Base-by-base conservation (phyloP, 2,329 filamentous ascomycete genomes). In the Botryosphaeria dothidea region DNA sequence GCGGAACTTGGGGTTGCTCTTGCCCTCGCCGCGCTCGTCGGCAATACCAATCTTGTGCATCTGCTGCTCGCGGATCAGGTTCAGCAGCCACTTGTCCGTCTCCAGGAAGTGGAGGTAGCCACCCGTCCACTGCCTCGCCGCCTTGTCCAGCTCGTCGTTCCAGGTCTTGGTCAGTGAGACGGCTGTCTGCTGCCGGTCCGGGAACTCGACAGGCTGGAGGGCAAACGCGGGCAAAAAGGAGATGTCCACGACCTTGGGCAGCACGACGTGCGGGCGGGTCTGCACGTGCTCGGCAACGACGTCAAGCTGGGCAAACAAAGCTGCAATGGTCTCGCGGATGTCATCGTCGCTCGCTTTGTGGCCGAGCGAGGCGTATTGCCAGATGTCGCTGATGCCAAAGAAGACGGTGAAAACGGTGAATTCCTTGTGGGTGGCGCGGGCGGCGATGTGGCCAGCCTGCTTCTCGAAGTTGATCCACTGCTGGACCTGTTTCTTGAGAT, bases 401-500 rank as follows among this genome's bases (percentile, higher is more conserved):
- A 73, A 73, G 17, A 78, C 70, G 9, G 76, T 76, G 65, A 77
- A 77, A 36, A 76, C 62, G 25, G 72, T 76, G 71, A 71, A 72
- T 56, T 74, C 69, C 34, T 75, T 69, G 13, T 67, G 60, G 56
- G 67, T 67, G 19, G 67, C 66, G 43, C 72, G 67, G 11, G 68
- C 65, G 57, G 71, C 66, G 19, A 74, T 68, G n/a, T 67, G 66
- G 61, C 69, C 68, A 49, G 68, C 69, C 56, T 70, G 68, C 58
- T 71, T 68, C 36, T 71, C 70, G 56, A 73, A 74, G 34, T 68
- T 67, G 19, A 77, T 67, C 62, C 73, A 78, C 49, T 77, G 73
- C 67, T 75, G 71, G 64, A 78, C 73, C 60, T 78, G 76, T 63
- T 72, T 71, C 68, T 76, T 71, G 60, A 78, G 74, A 68, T 78